Evolutionary conservation across 2,329 filamentous ascomycete genomes (phyloP), one percentile per base, ranked within the genome.

Genomic region (Didymella exigua): DNA sequence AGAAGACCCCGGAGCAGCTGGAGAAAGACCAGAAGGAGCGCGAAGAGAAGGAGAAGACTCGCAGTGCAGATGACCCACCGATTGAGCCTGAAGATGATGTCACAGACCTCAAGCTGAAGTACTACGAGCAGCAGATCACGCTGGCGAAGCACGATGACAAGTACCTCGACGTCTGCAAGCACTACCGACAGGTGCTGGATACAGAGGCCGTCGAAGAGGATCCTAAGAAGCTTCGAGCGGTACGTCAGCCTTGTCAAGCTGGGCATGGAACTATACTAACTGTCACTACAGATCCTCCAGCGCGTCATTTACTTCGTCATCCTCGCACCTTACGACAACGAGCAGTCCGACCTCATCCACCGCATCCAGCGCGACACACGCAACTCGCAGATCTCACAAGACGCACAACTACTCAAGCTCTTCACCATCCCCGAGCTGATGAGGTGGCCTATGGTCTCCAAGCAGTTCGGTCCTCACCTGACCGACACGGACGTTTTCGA

Each of bases 261-360:
- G 6, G 4, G 18, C 7, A 21, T 21, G 8, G 14, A 27, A 2
- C n/a, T 43, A 2, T 34, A 37, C 57, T 62, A 48, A 62, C 47
- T 29, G 14, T 30, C 9, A 4, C 23, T 9, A 2, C 59, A 96
- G 91, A 86, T 92, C 16, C 85, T 99, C 37, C 92, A 96, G 80
- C 87, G 95, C 70, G 92, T 98, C 74, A 93, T 98, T 78, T 98
- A 96, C 84, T 99, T 96, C 77, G 87, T 96, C 75, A 95, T 98
- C 63, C 89, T 99, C 46, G 90, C 95, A 7, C 93, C 95, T 7
- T 92, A 98, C 78, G 93, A 99, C 80, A 99, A 99, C 77, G 95
- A 99, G 76, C 95, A 99, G 76, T 95, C 93, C 66, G 95, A 99
- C 67, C 89, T 99, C 50, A 87, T 99, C 58, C 93, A 99, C 79